A percentile compares a stretch with the other conserved stretches of the same genome.
Conservation (phyloP, 805 yeast genomes). For the Barnettozyma sp. region DNA sequence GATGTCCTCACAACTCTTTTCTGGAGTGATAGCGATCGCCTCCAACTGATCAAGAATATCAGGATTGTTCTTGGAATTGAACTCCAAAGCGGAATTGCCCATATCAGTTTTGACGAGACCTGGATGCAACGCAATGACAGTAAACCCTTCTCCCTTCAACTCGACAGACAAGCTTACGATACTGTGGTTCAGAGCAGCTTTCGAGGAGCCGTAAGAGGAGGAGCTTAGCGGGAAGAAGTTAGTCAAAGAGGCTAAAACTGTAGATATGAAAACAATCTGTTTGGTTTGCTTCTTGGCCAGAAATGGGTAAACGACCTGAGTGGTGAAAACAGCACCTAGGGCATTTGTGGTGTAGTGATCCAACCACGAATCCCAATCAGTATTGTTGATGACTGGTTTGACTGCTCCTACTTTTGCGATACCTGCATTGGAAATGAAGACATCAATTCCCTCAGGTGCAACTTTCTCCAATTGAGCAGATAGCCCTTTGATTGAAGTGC, state of each 20-base stretch:
- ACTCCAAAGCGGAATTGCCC: not conserved
- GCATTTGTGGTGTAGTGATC: constrained; percentile 13
- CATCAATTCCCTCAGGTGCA: constrained; percentile 24
- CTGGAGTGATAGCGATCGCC: not conserved
- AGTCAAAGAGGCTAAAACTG: constrained; percentile 24
- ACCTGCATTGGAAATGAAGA: constrained; percentile 28
- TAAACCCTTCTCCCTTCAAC: not conserved
- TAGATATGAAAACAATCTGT: constrained; percentile 26
- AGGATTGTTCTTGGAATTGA: not conserved
- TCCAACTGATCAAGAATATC: not conserved
- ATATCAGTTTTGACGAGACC: constrained; percentile 2
- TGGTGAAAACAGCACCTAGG: constrained; percentile 13
- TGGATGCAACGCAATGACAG: constrained; percentile 2
- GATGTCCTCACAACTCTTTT: not conserved
- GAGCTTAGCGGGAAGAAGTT: constrained; percentile 8
- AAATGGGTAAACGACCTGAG: constrained; percentile 5
- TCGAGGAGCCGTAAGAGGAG: constrained; percentile 20
- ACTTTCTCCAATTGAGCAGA: constrained; percentile 13
- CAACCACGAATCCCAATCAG: constrained; percentile 6
- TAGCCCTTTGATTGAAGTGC: constrained; percentile 17
- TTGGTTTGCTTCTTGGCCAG: constrained; percentile 18
- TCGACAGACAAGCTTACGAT: not conserved
- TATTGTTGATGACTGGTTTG: constrained; percentile 18
- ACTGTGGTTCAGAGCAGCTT: constrained; percentile 1
- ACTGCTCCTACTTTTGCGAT: constrained; percentile 18